These are phyloP conservation scores for Candida fluviatilis DNA, from an alignment of 805 yeast genomes.

Conservation along the genomic window DNA sequence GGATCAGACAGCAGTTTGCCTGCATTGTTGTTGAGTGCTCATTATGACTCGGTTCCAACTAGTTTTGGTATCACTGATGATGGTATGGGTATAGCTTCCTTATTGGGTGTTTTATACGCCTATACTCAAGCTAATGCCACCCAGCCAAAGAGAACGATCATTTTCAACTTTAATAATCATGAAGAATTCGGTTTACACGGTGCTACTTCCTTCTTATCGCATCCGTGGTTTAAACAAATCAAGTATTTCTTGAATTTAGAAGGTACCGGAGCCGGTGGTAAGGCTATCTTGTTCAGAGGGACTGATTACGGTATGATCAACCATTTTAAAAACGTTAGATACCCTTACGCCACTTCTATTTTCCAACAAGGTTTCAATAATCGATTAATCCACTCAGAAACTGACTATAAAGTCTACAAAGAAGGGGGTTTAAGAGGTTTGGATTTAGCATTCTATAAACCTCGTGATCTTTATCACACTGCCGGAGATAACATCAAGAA, in stretches of 20 bases:
- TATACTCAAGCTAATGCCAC: constrained; percentile 24
- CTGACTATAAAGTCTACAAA: constrained; percentile 75
- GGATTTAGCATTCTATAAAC: constrained; percentile 86
- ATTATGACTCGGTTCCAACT: constrained; percentile 86
- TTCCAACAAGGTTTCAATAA: constrained; percentile 82
- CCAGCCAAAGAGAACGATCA: constrained; percentile 66
- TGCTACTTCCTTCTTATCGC: constrained; percentile 66
- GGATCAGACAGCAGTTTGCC: constrained; percentile 58
- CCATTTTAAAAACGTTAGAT: constrained; percentile 49
- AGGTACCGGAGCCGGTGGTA: constrained; percentile 91
- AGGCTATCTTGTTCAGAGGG: constrained; percentile 78
- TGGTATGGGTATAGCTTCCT: constrained; percentile 81
- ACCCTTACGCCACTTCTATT: constrained; percentile 76
- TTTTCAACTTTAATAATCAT: constrained; percentile 83
- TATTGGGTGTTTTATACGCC: constrained; percentile 64
- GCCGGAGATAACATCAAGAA: constrained; percentile 62
- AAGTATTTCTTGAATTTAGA: constrained; percentile 74
- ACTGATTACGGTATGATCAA: constrained; percentile 70
- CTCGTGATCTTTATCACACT: constrained; percentile 83
- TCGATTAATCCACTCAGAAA: constrained; percentile 70
- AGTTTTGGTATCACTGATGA: constrained; percentile 89
- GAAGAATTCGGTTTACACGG: constrained; percentile 89
- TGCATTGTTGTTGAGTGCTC: constrained; percentile 77
- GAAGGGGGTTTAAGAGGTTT: constrained; percentile 72
- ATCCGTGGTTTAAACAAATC: constrained; percentile 65